Evolutionary conservation across 176 grass and related monocot genomes (phyloP).

Genomic region (Oropetium thomaeum): DNA sequence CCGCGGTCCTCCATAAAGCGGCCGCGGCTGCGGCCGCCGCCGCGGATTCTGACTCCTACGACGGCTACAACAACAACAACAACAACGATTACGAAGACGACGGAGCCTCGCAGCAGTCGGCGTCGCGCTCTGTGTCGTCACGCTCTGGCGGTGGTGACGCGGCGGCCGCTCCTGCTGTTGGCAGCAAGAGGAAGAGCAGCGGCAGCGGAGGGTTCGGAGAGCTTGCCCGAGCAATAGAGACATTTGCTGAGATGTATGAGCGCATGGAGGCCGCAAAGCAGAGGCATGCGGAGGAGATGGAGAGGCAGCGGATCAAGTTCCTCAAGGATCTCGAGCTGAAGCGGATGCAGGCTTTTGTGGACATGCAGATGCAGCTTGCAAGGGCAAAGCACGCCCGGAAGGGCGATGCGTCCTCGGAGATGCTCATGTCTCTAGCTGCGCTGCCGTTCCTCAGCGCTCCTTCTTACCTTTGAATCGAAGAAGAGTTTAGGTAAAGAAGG

Average conservation of each 20-base stretch:
- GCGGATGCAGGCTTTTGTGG: slow-evolving; percentile 91
- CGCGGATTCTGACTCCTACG: slow-evolving; percentile 55
- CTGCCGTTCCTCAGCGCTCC: slow-evolving; percentile 69
- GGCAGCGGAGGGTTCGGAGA: slow-evolving; percentile 59
- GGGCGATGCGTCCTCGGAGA: slow-evolving; percentile 43
- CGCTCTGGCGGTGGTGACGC: slow-evolving; percentile 27
- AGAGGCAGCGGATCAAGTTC: slow-evolving; percentile 94
- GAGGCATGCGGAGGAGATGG: slow-evolving; percentile 83
- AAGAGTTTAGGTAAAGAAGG: slow-evolving; percentile 47
- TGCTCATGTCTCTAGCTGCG: slow-evolving; percentile 56
- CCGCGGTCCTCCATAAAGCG: slow-evolving; percentile 52
- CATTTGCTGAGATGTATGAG: slow-evolving; percentile 86
- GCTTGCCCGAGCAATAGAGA: slow-evolving; percentile 72
- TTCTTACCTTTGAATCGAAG: slow-evolving; percentile 48
- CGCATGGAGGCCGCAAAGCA: slow-evolving; percentile 80
- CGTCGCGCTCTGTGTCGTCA: slow-evolving; percentile 57
- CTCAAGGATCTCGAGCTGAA: slow-evolving; percentile 82
- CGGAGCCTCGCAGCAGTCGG: slow-evolving; percentile 37
- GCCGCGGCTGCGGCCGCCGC: slow-evolving; percentile 51
- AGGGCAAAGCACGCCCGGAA: slow-evolving; percentile 53
- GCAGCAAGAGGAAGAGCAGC: slow-evolving; percentile 34
- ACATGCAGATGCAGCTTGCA: slow-evolving; percentile 81
- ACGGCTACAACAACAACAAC: slow-evolving; percentile 47
- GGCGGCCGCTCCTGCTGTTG: neutral
- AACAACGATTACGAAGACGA: slow-evolving; percentile 44